Conservation (phyloP, 2,329 filamentous ascomycete species). For the Aspergillus novoparasiticus region DNA sequence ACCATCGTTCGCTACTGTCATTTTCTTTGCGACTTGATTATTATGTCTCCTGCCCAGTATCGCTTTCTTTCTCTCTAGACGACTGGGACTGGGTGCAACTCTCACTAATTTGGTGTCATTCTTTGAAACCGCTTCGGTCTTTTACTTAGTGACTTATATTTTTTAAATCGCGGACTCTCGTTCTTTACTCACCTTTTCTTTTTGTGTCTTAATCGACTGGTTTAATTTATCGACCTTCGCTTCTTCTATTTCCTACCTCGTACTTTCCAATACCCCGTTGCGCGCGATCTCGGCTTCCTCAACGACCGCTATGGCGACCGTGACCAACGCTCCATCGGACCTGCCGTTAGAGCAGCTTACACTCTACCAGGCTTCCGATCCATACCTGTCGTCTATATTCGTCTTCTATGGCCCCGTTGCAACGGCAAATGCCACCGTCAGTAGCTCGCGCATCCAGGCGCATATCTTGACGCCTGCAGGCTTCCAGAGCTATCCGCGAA, state of each 20-base stretch:
- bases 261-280: conserved; percentile 11
- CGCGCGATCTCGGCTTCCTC: conserved; percentile 14
- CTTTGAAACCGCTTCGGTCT: conserved; percentile 9
- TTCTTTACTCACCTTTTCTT: conserved; percentile 4
- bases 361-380: conserved; percentile 88
- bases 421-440: conserved; percentile 81
- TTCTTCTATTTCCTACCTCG: conserved; percentile 10
- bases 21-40: conserved; percentile 12
- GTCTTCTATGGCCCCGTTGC: conserved; percentile 92
- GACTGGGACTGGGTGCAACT: background rate
- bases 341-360: conserved; percentile 79
- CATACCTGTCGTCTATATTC: conserved; percentile 76
- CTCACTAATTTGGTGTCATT: conserved; percentile 5
- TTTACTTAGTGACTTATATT: background rate
- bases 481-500: conserved; percentile 83
- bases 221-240: background rate
- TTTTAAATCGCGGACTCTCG: conserved; percentile 7
- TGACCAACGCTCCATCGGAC: conserved; percentile 72
- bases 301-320: conserved; percentile 72
- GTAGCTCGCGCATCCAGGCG: conserved; percentile 90
- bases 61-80: conserved; percentile 13
- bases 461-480: conserved; percentile 90
- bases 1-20: conserved; percentile 18
- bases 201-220: conserved; percentile 6
- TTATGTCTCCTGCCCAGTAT: conserved; percentile 17